Conservation (phyloP, 2,329 filamentous ascomycete species). For the Blastomyces percursus region DNA sequence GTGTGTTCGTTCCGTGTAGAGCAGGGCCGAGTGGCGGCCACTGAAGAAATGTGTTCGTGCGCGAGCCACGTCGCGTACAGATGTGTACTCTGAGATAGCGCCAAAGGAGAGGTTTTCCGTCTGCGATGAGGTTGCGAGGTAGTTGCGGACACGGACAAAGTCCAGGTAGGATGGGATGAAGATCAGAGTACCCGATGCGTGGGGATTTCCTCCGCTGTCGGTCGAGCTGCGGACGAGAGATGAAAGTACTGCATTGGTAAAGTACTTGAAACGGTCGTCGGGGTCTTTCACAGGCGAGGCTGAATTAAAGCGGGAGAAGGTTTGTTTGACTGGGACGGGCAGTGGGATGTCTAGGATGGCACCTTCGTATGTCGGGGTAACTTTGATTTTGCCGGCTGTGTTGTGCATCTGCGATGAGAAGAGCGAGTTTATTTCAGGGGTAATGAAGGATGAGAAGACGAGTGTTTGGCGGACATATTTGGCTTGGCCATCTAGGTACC, state of each 20-base stretch:
- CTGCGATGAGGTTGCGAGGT: conserved; percentile 61
- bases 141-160: conserved; percentile 86
- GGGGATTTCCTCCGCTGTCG: conserved; percentile 35
- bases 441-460: conserved; percentile 69
- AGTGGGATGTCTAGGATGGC: conserved; percentile 59
- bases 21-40: conserved; percentile 67
- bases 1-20: conserved; percentile 94
- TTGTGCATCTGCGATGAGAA: conserved; percentile 69
- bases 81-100: conserved; percentile 78
- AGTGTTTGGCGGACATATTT: conserved; percentile 76
- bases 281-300: conserved; percentile 62
- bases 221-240: conserved; percentile 52
- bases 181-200: conserved; percentile 61
- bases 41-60: conserved; percentile 78
- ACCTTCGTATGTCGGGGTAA: conserved; percentile 57
- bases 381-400: conserved; percentile 65
- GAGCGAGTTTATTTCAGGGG: conserved; percentile 75
- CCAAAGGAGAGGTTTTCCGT: conserved; percentile 58
- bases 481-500: conserved; percentile 86
- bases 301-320: conserved; percentile 76
- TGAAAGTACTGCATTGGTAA: conserved; percentile 70
- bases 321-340: conserved; percentile 62
- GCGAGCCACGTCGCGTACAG: conserved; percentile 64
- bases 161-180: conserved; percentile 92
- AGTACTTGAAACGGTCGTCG: conserved; percentile 82